Evolutionary conservation across 176 grass and related monocot species (phyloP), one percentile per base, ranked within the genome.

Genomic region (Eremochloa ophiuroides): DNA sequence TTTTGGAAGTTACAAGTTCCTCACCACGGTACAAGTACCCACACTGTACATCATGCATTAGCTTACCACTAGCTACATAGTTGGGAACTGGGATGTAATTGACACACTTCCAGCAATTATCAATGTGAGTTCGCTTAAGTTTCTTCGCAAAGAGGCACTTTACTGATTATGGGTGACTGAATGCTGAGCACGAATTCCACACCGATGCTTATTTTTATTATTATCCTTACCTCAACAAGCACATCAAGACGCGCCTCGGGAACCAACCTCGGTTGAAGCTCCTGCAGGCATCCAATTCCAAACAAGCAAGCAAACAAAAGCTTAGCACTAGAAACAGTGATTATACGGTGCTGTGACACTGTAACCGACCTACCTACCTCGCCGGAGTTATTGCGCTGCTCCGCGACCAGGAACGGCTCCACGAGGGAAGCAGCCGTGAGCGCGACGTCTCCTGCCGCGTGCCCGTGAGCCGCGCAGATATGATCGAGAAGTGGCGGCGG

Each of bases 361-460:
- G 18, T 29, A 51, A 81, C 28, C 34, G 42, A 94, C 28, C 34
- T 50, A 94, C 92, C n/a, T 38, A 94, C 95, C 88, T 94, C 81
- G 51, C 28, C 61, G 71, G 79, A 62, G 83, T 78, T 94, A 55
- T 68, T 56, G 2, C 91, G 83, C 82, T 94, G 91, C 85, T 94
- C 85, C 20, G 82, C 85, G 44, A 91, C 70, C 69, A 94, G 85
- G 88, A 94, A 94, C 43, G 91, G 74, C 75, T 94, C 91, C 50
- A 94, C 79, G 26, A 94, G 88, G 17, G 88, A 91, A 33, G 88
- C 85, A 62, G 77, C 66, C 44, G 91, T 94, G 44, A 98, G 73
- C 43, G 91, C 85, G 15, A 91, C 30, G 29, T 63, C 88, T 72
- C 92, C 95, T 2, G 78, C 95, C 4, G 67, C 31, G 70, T 93